Conservation (phyloP, 257 asterid genomes). For the Solanum piurae region DNA sequence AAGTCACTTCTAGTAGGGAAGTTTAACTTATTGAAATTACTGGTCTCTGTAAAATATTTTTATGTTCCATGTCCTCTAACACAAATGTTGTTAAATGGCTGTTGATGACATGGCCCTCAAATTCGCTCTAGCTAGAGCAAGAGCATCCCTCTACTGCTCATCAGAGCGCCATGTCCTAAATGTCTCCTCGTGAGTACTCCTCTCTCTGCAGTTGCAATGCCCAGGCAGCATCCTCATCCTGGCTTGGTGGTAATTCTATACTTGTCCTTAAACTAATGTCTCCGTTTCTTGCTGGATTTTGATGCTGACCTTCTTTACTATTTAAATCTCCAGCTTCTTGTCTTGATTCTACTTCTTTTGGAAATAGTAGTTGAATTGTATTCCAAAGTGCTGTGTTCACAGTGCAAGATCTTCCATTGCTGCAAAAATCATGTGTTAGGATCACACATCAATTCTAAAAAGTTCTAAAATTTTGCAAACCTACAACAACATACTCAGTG, state of each 20-base stretch:
- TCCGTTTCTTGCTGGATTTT: background rate
- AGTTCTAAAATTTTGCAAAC: background rate
- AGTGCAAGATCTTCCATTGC: conserved; percentile 69
- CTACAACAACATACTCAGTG: background rate
- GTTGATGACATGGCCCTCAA: conserved; percentile 88
- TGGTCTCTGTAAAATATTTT: background rate
- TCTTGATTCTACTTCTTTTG: conserved; percentile 62
- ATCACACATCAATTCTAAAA: background rate
- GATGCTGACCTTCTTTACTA: conserved; percentile 5
- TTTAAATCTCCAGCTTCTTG: conserved; percentile 23
- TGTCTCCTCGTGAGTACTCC: conserved; percentile 41
- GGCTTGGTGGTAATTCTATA: background rate
- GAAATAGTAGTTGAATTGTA: background rate
- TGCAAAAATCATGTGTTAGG: conserved; percentile 10
- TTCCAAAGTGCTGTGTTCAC: conserved; percentile 20
- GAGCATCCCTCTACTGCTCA: conserved; percentile 13
- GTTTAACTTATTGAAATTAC: background rate
- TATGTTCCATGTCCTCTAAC: conserved; percentile 5
- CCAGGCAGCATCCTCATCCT: conserved; percentile 68
- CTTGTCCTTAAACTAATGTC: background rate
- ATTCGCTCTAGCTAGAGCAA: conserved; percentile 56
- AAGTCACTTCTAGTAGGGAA: background rate
- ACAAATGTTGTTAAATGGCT: conserved; percentile 22
- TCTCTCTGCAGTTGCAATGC: conserved; percentile 86
- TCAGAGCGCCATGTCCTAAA: conserved; percentile 9